These are phyloP conservation scores for Solanum paucissectum DNA, from an alignment of 257 asterid species.

Conservation along the genomic window DNA sequence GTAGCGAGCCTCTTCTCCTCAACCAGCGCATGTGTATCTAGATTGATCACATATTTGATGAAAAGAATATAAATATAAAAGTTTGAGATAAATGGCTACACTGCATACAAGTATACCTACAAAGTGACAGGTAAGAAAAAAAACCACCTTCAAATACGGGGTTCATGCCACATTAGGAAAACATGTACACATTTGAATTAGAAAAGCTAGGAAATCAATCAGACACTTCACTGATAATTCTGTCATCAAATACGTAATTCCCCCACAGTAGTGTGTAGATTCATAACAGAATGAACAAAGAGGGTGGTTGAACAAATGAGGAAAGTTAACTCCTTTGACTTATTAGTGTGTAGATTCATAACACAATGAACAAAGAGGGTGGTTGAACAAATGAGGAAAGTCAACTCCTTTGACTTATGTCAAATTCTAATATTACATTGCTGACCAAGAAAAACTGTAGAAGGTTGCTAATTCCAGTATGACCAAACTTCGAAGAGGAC, in stretches of 20 bases:
- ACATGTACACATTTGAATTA: neutral
- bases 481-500: neutral
- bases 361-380: neutral
- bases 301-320: neutral
- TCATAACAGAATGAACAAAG: neutral
- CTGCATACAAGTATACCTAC: neutral
- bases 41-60: neutral
- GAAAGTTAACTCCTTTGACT: too few species aligned
- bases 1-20: constrained; percentile 70
- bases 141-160: neutral
- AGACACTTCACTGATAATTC: neutral
- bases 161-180: neutral
- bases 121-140: neutral
- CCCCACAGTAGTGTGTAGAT: neutral
- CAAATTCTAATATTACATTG: neutral
- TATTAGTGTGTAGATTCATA: neutral
- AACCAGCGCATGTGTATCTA: constrained; percentile 41
- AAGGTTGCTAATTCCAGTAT: neutral
- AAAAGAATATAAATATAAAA: neutral
- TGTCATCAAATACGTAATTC: neutral
- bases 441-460: neutral
- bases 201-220: neutral
- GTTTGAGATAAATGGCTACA: neutral
- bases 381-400: neutral
- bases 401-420: neutral